Conservation (phyloP, 2,329 filamentous ascomycete genomes). For the Furcasterigmium sp. region DNA sequence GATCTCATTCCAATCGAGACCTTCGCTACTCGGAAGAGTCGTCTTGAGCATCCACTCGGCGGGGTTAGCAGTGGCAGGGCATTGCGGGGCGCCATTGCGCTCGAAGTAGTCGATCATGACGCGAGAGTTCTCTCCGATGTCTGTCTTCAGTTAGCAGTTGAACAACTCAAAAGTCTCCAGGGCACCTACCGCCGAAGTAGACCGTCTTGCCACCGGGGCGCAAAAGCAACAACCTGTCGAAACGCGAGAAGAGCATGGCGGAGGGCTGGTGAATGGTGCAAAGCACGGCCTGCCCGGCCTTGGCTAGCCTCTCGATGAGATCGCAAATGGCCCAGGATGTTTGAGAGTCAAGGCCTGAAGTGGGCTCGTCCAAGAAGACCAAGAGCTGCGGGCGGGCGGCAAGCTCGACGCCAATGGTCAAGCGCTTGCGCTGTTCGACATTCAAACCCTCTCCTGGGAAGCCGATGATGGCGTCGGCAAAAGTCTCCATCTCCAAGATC, state of each 20-base stretch:
- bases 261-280: constrained; percentile 44
- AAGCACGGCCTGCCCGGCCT: constrained; percentile 36
- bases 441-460: constrained; percentile 54
- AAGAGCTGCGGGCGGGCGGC: constrained; percentile 68
- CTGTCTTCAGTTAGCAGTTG: neutral
- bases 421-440: constrained; percentile 43
- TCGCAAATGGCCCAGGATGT: constrained; percentile 71
- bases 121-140: constrained; percentile 32
- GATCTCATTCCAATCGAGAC: constrained; percentile 27
- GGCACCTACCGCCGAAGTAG: constrained; percentile 48
- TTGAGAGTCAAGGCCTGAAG: constrained; percentile 69
- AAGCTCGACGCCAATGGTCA: constrained; percentile 73
- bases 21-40: constrained; percentile 18
- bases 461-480: constrained; percentile 65
- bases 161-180: no score
- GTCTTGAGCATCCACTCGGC: constrained; percentile 61
- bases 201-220: constrained; percentile 52
- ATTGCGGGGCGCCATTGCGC: constrained; percentile 50
- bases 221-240: constrained; percentile 51
- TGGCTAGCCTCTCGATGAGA: constrained; percentile 60
- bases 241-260: constrained; percentile 36
- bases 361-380: constrained; percentile 73
- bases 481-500: constrained; percentile 46
- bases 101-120: constrained; percentile 55
- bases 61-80: constrained; percentile 52